Evolutionary conservation across 129 eudicot species (phyloP).

Genomic region (Pulicaria dysenterica): DNA sequence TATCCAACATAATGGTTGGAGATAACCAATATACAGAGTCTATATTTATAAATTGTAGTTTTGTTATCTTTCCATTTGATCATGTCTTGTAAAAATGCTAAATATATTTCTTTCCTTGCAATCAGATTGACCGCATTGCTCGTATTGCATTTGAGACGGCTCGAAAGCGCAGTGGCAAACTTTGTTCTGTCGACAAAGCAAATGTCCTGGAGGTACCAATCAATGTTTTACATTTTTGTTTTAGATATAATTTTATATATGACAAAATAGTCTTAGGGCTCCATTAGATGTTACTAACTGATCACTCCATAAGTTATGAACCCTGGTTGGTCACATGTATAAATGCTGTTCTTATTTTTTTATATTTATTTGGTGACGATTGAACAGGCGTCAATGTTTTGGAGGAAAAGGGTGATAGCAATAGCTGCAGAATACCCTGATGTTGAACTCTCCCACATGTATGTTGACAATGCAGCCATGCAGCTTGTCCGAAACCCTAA

Average conservation of each 20-base stretch:
- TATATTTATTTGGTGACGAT: neutral
- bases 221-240: neutral
- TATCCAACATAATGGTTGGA: too few relatives aligned
- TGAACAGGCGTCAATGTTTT: constrained; percentile 82
- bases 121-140: constrained; percentile 94
- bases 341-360: neutral
- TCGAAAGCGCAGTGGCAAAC: constrained; percentile 80
- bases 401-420: constrained; percentile 81
- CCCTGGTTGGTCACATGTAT: constrained; percentile 3
- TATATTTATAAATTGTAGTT: neutral
- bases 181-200: constrained; percentile 98
- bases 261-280: neutral
- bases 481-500: constrained; percentile 94
- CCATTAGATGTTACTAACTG: neutral
- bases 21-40: neutral
- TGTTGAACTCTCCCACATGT: constrained; percentile 95
- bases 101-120: neutral
- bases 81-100: neutral
- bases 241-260: neutral
- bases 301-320: neutral
- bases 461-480: constrained; percentile 99
- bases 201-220: constrained; percentile 86
- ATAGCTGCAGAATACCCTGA: constrained; percentile 86
- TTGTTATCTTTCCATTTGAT: constrained; percentile 1
- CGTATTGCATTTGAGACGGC: constrained; percentile 95